phyloP scores from a whole-genome alignment of 2,329 filamentous ascomycete genomes.

The Ceratocystiopsis minuta region DNA sequence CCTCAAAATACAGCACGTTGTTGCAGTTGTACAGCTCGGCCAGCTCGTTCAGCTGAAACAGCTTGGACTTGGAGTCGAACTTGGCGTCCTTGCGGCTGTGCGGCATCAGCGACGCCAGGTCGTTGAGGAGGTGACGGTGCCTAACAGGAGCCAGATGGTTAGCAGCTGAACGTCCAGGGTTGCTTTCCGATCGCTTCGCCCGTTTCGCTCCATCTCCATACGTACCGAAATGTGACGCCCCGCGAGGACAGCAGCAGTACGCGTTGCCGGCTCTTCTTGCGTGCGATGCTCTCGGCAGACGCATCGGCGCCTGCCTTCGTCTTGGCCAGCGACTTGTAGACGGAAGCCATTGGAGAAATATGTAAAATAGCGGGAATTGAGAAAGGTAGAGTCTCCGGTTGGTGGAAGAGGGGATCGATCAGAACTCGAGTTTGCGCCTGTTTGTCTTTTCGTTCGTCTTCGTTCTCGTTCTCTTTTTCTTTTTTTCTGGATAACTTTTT shows the following conservation, averaged over 20 bases:
- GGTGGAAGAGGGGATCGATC: too few relatives aligned
- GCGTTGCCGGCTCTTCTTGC: constrained; percentile 48
- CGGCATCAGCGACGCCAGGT: constrained; percentile 73
- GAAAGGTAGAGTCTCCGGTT: background rate
- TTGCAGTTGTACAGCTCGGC: constrained; percentile 71
- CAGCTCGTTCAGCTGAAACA: constrained; percentile 60
- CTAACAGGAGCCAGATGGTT: constrained; percentile 23
- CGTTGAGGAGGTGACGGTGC: constrained; percentile 83
- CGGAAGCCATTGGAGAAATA: constrained; percentile 39
- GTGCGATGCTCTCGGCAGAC: constrained; percentile 19
- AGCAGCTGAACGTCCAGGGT: background rate
- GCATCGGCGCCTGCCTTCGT: constrained; percentile 26
- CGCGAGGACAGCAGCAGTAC: constrained; percentile 83
- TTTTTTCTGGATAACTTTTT: too few relatives aligned
- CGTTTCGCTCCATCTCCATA: background rate
- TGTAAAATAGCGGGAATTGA: too few relatives aligned
- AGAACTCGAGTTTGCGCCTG: too few relatives aligned
- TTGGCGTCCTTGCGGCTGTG: constrained; percentile 91
- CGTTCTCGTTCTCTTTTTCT: too few relatives aligned
- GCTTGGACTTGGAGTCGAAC: constrained; percentile 86
- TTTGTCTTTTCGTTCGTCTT: too few relatives aligned
- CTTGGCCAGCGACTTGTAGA: constrained; percentile 60
- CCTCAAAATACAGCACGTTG: constrained; percentile 86
- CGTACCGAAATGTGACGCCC: constrained; percentile 72
- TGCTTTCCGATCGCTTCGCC: background rate